These are phyloP conservation scores for Lobulomyces angularis DNA, from an alignment of 192 early-diverging fungal genomes.

Conservation along the genomic window DNA sequence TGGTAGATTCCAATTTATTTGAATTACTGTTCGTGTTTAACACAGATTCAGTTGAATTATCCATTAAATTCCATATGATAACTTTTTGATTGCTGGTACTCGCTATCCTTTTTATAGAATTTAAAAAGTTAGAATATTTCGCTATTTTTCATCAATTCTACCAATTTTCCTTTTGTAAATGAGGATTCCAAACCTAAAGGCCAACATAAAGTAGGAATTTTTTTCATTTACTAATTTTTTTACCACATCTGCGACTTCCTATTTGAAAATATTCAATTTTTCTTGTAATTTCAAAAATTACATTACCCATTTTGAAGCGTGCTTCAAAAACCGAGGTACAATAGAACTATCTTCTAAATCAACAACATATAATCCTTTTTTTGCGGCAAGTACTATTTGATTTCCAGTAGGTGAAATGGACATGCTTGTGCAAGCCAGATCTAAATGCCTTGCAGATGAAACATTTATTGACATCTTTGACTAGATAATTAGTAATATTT, in stretches of 20 bases:
- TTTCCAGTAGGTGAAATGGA: conserved; percentile 12
- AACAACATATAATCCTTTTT: conserved; percentile 9
- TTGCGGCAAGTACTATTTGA: conserved; percentile 12
- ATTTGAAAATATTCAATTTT: too few species aligned
- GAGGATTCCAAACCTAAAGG: neutral
- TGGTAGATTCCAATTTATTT: neutral
- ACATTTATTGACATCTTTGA: too few species aligned
- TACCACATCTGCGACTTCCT: conserved; percentile 9
- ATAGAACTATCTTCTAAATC: conserved; percentile 4
- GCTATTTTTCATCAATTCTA: too few species aligned
- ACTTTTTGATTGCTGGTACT: conserved; percentile 19
- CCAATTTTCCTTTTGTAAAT: neutral
- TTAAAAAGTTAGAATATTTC: too few species aligned
- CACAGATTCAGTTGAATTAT: conserved; percentile 3
- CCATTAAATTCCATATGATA: conserved; percentile 13
- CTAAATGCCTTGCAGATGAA: too few species aligned
- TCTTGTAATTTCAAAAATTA: too few species aligned
- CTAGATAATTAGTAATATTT: too few species aligned
- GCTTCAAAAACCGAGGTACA: conserved; percentile 9
- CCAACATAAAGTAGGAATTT: conserved; percentile 9
- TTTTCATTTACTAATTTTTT: conserved; percentile 11
- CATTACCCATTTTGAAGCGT: conserved; percentile 14
- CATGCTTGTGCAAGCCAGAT: conserved; percentile 10
- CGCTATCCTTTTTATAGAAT: too few species aligned
- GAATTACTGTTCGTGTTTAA: neutral